Conservation (phyloP, 768 basidiomycete genomes). For the Pleurotus tuoliensis region DNA sequence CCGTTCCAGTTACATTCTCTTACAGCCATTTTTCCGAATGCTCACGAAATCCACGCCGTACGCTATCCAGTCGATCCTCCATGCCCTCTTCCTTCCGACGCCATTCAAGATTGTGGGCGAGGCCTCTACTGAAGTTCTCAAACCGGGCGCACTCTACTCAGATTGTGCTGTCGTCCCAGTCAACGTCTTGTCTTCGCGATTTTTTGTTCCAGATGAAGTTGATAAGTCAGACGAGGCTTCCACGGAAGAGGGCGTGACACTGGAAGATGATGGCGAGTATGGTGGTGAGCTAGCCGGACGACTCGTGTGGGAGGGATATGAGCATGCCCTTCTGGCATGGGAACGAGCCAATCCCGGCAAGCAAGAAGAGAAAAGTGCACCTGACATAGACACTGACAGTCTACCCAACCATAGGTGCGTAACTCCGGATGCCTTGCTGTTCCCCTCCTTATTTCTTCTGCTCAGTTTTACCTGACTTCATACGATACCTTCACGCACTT, state of each 20-base stretch:
- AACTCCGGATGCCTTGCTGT: not conserved
- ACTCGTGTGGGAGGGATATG: conserved; percentile 75
- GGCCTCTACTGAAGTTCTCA: conserved; percentile 49
- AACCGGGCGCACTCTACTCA: conserved; percentile 73
- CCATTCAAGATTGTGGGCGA: conserved; percentile 53
- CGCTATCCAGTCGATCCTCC: conserved; percentile 74
- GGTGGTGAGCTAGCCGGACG: conserved; percentile 68
- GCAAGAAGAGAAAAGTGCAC: conserved; percentile 10
- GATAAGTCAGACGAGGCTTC: conserved; percentile 21
- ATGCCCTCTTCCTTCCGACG: conserved; percentile 77
- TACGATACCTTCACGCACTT: too few relatives aligned
- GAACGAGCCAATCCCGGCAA: conserved; percentile 37
- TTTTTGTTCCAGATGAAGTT: conserved; percentile 15
- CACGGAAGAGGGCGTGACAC: conserved; percentile 21
- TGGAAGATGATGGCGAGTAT: conserved; percentile 63
- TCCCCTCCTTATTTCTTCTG: too few relatives aligned
- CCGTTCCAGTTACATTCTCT: conserved; percentile 47
- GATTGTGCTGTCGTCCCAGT: conserved; percentile 67
- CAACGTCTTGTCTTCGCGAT: conserved; percentile 26
- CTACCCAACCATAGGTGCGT: not conserved
- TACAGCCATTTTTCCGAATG: conserved; percentile 65
- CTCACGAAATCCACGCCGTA: conserved; percentile 64
- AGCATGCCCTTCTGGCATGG: conserved; percentile 64
- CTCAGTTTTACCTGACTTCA: too few relatives aligned
- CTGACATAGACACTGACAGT: conserved; percentile 8